Evolutionary conservation across 2,329 filamentous ascomycete genomes (phyloP), one percentile per base, ranked within the genome.

Genomic region (Teratosphaeria pseudoeucalypti): DNA sequence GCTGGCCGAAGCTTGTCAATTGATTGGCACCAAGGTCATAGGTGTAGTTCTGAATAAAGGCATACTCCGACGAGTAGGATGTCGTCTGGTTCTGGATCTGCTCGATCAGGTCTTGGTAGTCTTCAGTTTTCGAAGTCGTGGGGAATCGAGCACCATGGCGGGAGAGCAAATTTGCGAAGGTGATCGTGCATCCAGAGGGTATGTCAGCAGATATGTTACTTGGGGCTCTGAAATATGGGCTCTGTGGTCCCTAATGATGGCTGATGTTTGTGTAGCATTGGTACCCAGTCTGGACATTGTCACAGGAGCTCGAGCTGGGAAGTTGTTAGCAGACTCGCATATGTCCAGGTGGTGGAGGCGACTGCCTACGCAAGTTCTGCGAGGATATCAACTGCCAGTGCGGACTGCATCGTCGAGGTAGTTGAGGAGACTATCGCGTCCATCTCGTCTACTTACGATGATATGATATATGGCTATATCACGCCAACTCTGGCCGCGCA

Each of bases 121-220:
- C 70, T 11, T 72, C 70, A 0, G 85, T 82, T 76, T 92, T 95
- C 64, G 77, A 76, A 11, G 76, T 68, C 0, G 91, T 95, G 1
- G 92, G 92, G 70, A 90, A 87, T 57, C 92, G 83, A 43, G 89
- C 88, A 54, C 91, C 92, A 71, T 96, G 92, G 2, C 92, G 85
- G 23, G 90, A 91, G 55, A 96, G 81, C 27, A 92, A 78, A 68
- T 92, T 87, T 1, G 82, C 92, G 73, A 95, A 92, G 2, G 85
- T 92, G 66, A 92, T 76, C 12, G 82, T 76, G 74, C 92, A 96
- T 19, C 78, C 79, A 0, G 77, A 65, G 0, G 90, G 91, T 0
- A 87, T 76, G 7, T 78, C 77, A 7, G 79, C 66, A 16, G 83
- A 77, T 56, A 90, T 82, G 2, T 82, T 77, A 1, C 87, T 90